Percentiles rank a stretch among this genome's conserved stretches.
These are phyloP conservation scores for Cadophora sp. DNA, from an alignment of 2,329 filamentous ascomycete genomes.

Conservation along the genomic window DNA sequence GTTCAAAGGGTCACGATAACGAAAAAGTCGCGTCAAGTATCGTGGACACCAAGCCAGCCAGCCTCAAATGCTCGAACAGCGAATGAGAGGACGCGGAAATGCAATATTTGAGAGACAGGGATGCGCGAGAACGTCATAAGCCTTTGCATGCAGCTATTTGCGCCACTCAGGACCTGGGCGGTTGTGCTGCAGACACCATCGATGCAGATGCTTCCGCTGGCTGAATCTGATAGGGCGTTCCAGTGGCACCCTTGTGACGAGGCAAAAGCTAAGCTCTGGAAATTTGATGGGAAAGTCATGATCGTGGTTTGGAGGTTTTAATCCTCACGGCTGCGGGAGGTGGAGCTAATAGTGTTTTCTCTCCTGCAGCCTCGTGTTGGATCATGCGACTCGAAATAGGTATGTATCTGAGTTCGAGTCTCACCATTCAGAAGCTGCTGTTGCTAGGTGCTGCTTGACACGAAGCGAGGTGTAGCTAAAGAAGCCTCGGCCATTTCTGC, in stretches of 20 bases:
- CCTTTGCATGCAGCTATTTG: constrained; percentile 11
- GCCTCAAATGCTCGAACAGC: neutral
- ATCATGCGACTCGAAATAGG: neutral
- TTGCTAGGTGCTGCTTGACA: no score
- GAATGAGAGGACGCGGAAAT: neutral
- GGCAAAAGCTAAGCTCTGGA: neutral
- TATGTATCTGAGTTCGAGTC: neutral
- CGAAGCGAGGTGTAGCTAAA: neutral
- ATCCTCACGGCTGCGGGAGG: neutral
- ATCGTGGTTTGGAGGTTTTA: neutral
- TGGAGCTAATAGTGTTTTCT: neutral
- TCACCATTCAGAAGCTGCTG: no score
- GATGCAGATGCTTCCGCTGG: constrained; percentile 16
- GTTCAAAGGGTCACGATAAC: neutral
- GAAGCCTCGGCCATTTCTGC: neutral
- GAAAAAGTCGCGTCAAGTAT: neutral
- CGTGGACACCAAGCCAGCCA: neutral
- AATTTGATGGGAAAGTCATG: neutral
- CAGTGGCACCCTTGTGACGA: constrained; percentile 8
- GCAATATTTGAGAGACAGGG: constrained; percentile 2
- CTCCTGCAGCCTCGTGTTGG: constrained; percentile 1
- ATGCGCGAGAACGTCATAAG: constrained; percentile 13
- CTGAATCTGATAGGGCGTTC: constrained; percentile 12
- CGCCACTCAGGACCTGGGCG: constrained; percentile 6
- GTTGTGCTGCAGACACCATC: neutral